phyloP scores from a whole-genome alignment of 129 eudicot species.

The Arctium lappa region DNA sequence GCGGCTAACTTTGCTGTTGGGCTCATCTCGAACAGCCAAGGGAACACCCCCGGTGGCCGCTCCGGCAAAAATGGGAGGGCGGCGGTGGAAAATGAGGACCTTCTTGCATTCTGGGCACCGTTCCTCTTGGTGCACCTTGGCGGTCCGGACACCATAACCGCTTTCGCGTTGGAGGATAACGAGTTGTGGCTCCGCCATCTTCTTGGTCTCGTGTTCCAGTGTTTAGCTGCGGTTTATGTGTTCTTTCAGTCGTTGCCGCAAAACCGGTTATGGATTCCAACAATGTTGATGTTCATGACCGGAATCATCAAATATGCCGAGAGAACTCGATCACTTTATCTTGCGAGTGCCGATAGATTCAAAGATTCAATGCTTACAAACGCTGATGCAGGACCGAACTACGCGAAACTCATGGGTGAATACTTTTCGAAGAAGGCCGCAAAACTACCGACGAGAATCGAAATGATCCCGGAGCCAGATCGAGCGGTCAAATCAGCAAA shows the following conservation, averaged over 20 bases:
- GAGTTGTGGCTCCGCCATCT: slow-evolving; percentile 68
- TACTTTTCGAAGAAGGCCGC: slow-evolving; percentile 39
- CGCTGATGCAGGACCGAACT: slow-evolving; percentile 50
- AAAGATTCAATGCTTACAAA: slow-evolving; percentile 41
- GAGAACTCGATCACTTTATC: slow-evolving; percentile 41
- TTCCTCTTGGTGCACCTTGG: slow-evolving; percentile 64
- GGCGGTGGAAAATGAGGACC: slow-evolving; percentile 22
- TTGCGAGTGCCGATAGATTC: slow-evolving; percentile 44
- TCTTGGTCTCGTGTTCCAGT: slow-evolving; percentile 40
- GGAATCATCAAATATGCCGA: slow-evolving; percentile 47
- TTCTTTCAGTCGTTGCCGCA: slow-evolving; percentile 35
- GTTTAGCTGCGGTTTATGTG: slow-evolving; percentile 23
- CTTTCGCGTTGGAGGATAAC: slow-evolving; percentile 59
- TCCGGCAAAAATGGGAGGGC: not conserved
- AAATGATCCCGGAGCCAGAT: slow-evolving; percentile 25
- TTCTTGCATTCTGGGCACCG: slow-evolving; percentile 60
- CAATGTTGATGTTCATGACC: slow-evolving; percentile 39
- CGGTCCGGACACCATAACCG: slow-evolving; percentile 64
- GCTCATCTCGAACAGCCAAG: slow-evolving; percentile 44
- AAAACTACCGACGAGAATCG: slow-evolving; percentile 28
- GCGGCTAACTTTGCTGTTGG: slow-evolving; percentile 52
- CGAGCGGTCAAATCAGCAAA: slow-evolving; percentile 32
- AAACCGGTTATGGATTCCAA: slow-evolving; percentile 36
- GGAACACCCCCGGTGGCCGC: not conserved
- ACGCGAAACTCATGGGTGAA: slow-evolving; percentile 49